Percentiles rank a stretch among this genome's conserved stretches.
phyloP scores from a whole-genome alignment of 176 grass and related monocot species.

The Juncus effusus region DNA sequence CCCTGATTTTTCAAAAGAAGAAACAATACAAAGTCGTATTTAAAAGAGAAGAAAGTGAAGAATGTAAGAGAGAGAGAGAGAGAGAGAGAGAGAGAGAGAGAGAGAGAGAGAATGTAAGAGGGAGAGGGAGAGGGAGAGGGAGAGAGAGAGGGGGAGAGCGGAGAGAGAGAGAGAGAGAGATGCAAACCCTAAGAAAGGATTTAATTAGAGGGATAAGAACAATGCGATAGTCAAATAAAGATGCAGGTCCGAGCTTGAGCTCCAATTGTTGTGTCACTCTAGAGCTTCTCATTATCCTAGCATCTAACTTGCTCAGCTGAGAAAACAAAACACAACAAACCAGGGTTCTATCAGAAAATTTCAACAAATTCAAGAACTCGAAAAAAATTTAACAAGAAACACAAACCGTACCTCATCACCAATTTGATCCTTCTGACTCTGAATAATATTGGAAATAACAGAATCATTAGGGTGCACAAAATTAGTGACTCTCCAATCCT shows the following conservation, averaged over 20 bases:
- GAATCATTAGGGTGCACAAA: conserved; percentile 56
- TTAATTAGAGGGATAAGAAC: conserved; percentile 70
- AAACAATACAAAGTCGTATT: conserved; percentile 13
- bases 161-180: neutral
- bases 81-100: too few species aligned
- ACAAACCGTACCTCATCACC: conserved; percentile 46
- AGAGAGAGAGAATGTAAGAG: too few species aligned
- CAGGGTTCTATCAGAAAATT: conserved; percentile 6
- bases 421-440: conserved; percentile 52
- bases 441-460: conserved; percentile 40
- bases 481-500: conserved; percentile 61
- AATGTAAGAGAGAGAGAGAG: too few species aligned
- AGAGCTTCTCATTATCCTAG: conserved; percentile 65
- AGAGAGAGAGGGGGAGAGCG: too few species aligned
- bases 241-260: conserved; percentile 56
- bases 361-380: neutral
- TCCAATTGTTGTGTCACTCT: conserved; percentile 56
- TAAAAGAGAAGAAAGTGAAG: conserved; percentile 11
- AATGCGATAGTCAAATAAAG: conserved; percentile 59
- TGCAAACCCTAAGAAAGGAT: conserved; percentile 65
- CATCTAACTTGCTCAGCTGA: conserved; percentile 79
- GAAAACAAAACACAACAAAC: conserved; percentile 25
- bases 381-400: conserved; percentile 2
- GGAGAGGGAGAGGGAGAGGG: too few species aligned
- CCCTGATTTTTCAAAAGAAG: conserved; percentile 45